A percentile compares a stretch with the other conserved stretches of the same genome.
Evolutionary conservation across 345 rosid genomes (phyloP).

Genomic region (Carallia brachiata): DNA sequence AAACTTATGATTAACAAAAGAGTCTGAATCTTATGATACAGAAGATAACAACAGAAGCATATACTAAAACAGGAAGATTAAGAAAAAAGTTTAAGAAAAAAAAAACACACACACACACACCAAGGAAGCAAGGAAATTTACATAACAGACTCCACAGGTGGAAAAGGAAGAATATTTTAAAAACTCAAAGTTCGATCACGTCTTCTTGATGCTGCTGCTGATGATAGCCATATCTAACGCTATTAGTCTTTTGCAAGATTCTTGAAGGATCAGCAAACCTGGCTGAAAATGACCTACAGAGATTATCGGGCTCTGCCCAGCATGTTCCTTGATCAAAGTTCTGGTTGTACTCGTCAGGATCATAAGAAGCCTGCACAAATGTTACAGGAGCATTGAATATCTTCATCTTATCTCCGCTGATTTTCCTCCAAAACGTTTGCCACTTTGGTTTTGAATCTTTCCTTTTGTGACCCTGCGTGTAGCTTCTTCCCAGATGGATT

Average conservation of each 20-base stretch:
- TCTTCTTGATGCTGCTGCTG: too few relatives aligned
- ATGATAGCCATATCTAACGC: background rate
- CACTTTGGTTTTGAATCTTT: conserved; percentile 16
- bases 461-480: background rate
- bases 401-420: conserved; percentile 21
- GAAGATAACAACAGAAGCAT: too few relatives aligned
- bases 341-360: conserved; percentile 22
- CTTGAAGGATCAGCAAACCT: conserved; percentile 33
- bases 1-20: too few relatives aligned
- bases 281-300: conserved; percentile 29
- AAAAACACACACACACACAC: too few relatives aligned
- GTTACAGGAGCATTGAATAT: conserved; percentile 10
- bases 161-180: too few relatives aligned
- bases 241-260: background rate
- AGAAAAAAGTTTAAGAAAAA: too few relatives aligned
- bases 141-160: too few relatives aligned
- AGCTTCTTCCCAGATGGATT: conserved; percentile 19
- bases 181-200: too few relatives aligned
- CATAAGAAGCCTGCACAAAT: conserved; percentile 7
- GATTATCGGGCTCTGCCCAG: conserved; percentile 29
- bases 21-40: too few relatives aligned
- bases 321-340: conserved; percentile 28
- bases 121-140: too few relatives aligned
- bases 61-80: too few relatives aligned
- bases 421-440: conserved; percentile 23